Base-by-base conservation (phyloP, 257 asterid genomes). In the Gynochthodes officinalis region DNA sequence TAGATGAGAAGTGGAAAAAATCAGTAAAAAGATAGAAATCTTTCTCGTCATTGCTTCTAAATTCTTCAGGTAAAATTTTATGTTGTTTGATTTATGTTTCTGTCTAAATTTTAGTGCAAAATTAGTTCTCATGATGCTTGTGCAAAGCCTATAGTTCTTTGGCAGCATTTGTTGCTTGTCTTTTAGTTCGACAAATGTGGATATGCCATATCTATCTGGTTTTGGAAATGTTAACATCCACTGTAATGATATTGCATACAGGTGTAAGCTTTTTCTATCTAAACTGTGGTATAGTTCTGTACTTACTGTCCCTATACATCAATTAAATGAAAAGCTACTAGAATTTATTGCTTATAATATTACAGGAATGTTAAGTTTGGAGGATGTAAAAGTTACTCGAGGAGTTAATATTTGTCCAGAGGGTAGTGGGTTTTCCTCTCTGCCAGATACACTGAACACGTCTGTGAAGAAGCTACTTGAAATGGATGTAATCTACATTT, bases 61-160 rank as follows among this genome's bases (percentile, higher is more conserved):
- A 78, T 81, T 78, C 50, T 78, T 62, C 67, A 50, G 62, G 28
- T 71, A 30, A 44, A 75, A 61, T 19, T 71, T 50, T 75, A 61
- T 44, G 66, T 67, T 49, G 43, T 73, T 57, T 54, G 61, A 14
- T 69, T 64, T 79, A 10, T 50, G 55, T 61, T 62, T 40, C 69
- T 73, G 9, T 61, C 57, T 73, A 67, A n/a, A 76, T 43, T 76
- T 52, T 7, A 23, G 35, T 53, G 50, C 19, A 52, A 66, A 43
- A 54, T 52, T 52, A 50, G 71, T 48, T 73, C 30, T 53, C 19
- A 19, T n/a, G 67, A 63, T 54, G 60, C 65, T n/a, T 32, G 46
- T 49, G 49, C 72, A 63, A 61, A 69, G 11, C 64, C 49, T 52
- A 8, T 50, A 54, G 37, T 57, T 30, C 19, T 69, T 53, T 69